Evolutionary conservation across 2,329 filamentous ascomycete species (phyloP).

Genomic region (Clonostachys rhizophaga): DNA sequence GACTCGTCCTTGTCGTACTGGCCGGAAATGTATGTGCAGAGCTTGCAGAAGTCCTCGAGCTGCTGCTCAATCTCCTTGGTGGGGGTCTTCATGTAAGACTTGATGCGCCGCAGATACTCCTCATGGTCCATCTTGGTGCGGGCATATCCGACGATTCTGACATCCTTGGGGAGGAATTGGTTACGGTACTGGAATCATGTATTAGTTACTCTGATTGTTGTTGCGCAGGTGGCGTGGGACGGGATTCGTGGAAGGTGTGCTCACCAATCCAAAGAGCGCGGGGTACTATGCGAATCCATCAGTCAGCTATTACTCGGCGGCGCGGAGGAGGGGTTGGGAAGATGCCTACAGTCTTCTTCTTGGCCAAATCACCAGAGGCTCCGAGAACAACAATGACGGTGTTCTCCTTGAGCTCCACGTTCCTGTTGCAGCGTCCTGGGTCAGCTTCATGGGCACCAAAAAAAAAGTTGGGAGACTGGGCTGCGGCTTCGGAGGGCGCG

Average conservation of each 20-base stretch:
- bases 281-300: constrained; percentile 64
- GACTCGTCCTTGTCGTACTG: constrained; percentile 98
- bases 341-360: constrained; percentile 91
- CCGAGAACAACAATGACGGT: constrained; percentile 95
- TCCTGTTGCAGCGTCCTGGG: constrained; percentile 40
- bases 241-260: constrained; percentile 31
- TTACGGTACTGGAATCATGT: constrained; percentile 73
- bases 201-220: constrained; percentile 6
- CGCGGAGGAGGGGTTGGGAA: constrained; percentile 8
- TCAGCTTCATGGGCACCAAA: background rate
- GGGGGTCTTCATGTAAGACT: constrained; percentile 97
- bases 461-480: no score
- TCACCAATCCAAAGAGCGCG: constrained; percentile 92
- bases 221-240: background rate
- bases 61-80: constrained; percentile 97
- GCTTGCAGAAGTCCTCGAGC: constrained; percentile 79
- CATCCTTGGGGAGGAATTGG: constrained; percentile 95
- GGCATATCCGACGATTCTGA: constrained; percentile 97
- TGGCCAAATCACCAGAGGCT: constrained; percentile 94
- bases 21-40: constrained; percentile 93
- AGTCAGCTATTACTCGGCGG: constrained; percentile 11
- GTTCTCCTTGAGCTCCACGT: constrained; percentile 96
- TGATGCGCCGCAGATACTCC: constrained; percentile 90
- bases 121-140: constrained; percentile 99
- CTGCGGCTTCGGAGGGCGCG: no score